Evolutionary conservation across 2,329 filamentous ascomycete genomes (phyloP).

Genomic region (Pezicula neosporulosa): DNA sequence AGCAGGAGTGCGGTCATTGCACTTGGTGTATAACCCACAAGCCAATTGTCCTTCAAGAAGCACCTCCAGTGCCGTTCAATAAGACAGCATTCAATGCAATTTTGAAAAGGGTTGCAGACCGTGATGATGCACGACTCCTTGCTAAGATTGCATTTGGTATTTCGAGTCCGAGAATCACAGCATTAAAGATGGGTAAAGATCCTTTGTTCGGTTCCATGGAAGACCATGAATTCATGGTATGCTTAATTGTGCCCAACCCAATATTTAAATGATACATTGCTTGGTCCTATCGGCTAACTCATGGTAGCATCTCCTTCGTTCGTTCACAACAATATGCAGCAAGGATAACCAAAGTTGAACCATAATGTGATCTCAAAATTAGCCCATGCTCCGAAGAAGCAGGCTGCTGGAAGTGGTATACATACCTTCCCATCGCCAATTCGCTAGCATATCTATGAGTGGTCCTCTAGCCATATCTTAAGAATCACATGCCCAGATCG

Average conservation of each 20-base stretch:
- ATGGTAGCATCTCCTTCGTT: too few species aligned
- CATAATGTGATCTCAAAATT: too few species aligned
- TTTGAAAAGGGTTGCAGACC: constrained; percentile 38
- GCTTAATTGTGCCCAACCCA: constrained; percentile 5
- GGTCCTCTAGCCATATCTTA: too few species aligned
- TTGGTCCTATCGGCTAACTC: too few species aligned
- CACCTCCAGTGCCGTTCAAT: constrained; percentile 36
- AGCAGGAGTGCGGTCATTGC: constrained; percentile 50
- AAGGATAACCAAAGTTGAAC: too few species aligned
- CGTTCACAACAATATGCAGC: too few species aligned
- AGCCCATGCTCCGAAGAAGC: too few species aligned
- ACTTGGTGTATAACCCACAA: constrained; percentile 42
- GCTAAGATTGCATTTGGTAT: constrained; percentile 61
- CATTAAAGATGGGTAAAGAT: constrained; percentile 42
- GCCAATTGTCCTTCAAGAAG: constrained; percentile 35
- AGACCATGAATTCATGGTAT: constrained; percentile 49
- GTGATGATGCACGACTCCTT: constrained; percentile 56
- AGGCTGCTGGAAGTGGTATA: too few species aligned
- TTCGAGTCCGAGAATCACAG: constrained; percentile 49
- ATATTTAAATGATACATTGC: too few species aligned
- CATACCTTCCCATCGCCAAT: too few species aligned
- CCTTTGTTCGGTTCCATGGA: constrained; percentile 49
- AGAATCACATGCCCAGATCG: too few species aligned
- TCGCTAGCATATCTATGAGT: too few species aligned
- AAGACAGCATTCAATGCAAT: constrained; percentile 36